These are phyloP conservation scores for Epichloe glyceriae DNA, from an alignment of 2,329 filamentous ascomycete genomes.

Conservation along the genomic window DNA sequence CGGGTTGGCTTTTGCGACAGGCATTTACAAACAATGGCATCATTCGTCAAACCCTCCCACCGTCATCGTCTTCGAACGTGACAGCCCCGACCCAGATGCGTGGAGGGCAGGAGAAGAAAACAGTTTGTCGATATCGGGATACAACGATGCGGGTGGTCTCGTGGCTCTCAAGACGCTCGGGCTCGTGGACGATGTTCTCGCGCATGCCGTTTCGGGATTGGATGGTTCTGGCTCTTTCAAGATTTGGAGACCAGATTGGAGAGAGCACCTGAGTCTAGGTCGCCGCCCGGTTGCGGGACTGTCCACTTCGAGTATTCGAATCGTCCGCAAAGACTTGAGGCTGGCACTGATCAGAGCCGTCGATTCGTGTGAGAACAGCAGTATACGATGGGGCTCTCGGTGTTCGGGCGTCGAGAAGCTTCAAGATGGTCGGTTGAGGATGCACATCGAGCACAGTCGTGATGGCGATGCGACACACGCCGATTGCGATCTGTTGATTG, in stretches of 20 bases:
- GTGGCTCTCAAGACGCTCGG: slow-evolving; percentile 25
- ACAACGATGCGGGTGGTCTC: slow-evolving; percentile 22
- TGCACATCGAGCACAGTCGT: slow-evolving; percentile 1
- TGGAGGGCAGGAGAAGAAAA: slow-evolving; percentile 22
- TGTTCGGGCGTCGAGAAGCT: not conserved
- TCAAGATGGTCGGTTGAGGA: not conserved
- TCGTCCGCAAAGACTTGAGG: not conserved
- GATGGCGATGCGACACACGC: not conserved
- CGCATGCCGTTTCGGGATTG: slow-evolving; percentile 18
- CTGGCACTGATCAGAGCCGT: not conserved
- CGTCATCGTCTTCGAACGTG: slow-evolving; percentile 29
- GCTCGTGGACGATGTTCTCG: slow-evolving; percentile 21
- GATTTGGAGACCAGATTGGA: slow-evolving; percentile 27
- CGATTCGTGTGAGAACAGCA: slow-evolving; percentile 1
- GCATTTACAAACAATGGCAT: slow-evolving; percentile 27
- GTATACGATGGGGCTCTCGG: not conserved
- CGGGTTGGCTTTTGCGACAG: slow-evolving; percentile 28
- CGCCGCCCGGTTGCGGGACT: slow-evolving; percentile 19
- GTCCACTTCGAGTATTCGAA: slow-evolving; percentile 11
- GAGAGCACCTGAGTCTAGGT: slow-evolving; percentile 19
- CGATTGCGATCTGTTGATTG: slow-evolving; percentile 25
- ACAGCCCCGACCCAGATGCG: slow-evolving; percentile 16
- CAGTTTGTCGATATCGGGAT: slow-evolving; percentile 25
- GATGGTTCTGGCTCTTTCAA: slow-evolving; percentile 22
- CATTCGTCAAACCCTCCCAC: slow-evolving; percentile 16